These are phyloP conservation scores for Ophiostoma novo-ulmi DNA, from an alignment of 2,329 filamentous ascomycete species.

Conservation along the genomic window DNA sequence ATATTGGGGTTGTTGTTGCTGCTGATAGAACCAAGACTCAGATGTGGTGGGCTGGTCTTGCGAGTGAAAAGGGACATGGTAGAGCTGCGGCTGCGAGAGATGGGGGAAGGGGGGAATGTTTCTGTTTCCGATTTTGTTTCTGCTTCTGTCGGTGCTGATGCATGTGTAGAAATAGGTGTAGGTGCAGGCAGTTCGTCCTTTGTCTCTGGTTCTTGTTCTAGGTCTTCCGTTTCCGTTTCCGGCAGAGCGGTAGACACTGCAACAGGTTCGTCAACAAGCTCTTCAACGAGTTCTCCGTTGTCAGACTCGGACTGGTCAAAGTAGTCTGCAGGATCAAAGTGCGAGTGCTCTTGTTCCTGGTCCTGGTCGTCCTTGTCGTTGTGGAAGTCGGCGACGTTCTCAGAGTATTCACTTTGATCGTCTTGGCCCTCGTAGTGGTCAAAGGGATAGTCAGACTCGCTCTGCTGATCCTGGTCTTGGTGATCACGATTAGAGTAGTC, in stretches of 20 bases:
- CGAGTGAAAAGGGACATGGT: constrained; percentile 48
- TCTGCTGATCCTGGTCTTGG: neutral
- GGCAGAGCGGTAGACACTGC: neutral
- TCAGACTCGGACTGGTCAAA: constrained; percentile 10
- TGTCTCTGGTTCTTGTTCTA: neutral
- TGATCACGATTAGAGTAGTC: neutral
- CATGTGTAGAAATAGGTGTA: neutral
- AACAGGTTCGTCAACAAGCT: neutral
- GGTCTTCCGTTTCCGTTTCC: neutral
- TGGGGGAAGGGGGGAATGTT: constrained; percentile 13
- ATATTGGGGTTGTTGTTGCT: constrained; percentile 21
- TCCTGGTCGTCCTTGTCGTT: neutral
- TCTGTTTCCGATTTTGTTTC: constrained; percentile 17
- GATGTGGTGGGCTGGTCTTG: constrained; percentile 49
- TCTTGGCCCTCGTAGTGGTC: neutral
- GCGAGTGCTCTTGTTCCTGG: neutral
- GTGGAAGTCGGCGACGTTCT: neutral
- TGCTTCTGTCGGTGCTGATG: constrained; percentile 29
- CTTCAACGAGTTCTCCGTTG: neutral
- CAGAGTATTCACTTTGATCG: neutral
- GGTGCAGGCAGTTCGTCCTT: neutral
- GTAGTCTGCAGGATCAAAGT: constrained; percentile 12
- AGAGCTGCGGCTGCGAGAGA: constrained; percentile 16
- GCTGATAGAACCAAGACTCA: constrained; percentile 41
- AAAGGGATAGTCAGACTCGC: constrained; percentile 6